A percentile compares a stretch with the other conserved stretches of the same genome.
Evolutionary conservation across 83 land plant genomes (phyloP).

Genomic region (Picea engelmannii): DNA sequence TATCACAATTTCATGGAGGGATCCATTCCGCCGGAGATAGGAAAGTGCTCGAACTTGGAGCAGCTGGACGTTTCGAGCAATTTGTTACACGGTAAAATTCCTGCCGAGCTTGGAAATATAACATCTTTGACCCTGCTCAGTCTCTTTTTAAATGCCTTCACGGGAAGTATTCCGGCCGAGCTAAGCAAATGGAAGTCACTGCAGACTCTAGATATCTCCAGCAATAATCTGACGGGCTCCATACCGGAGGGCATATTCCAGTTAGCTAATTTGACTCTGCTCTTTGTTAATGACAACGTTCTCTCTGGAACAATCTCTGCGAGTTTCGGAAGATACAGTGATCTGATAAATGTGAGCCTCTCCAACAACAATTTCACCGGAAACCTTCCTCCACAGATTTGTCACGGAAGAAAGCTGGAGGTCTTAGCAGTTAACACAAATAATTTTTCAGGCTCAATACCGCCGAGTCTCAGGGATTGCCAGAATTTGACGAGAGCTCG

Average conservation of each 20-base stretch:
- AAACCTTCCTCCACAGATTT: conserved; percentile 44
- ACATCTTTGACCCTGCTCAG: conserved; percentile 20
- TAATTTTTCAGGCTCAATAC: conserved; percentile 42
- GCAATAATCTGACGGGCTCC: conserved; percentile 30
- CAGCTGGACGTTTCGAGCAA: conserved; percentile 45
- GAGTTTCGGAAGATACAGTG: conserved; percentile 39
- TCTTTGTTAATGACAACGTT: conserved; percentile 18
- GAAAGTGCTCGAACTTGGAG: conserved; percentile 28
- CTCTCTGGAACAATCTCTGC: conserved; percentile 38
- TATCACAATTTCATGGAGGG: conserved; percentile 27
- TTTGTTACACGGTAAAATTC: conserved; percentile 41
- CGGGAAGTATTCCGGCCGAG: conserved; percentile 40
- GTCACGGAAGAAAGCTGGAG: conserved; percentile 29
- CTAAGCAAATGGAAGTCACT: conserved; percentile 11
- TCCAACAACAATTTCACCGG: conserved; percentile 56
- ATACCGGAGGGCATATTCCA: conserved; percentile 26
- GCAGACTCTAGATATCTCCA: conserved; percentile 37
- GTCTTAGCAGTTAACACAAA: conserved; percentile 34
- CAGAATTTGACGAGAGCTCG: conserved; percentile 29
- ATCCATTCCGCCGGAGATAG: conserved; percentile 39
- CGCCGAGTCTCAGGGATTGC: conserved; percentile 46
- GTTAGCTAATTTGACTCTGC: conserved; percentile 15
- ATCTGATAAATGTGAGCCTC: conserved; percentile 34
- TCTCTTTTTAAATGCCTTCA: conserved; percentile 43
- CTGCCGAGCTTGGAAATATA: conserved; percentile 50